phyloP scores from a whole-genome alignment of 768 basidiomycete species.

The Phaeotremella fagi region DNA sequence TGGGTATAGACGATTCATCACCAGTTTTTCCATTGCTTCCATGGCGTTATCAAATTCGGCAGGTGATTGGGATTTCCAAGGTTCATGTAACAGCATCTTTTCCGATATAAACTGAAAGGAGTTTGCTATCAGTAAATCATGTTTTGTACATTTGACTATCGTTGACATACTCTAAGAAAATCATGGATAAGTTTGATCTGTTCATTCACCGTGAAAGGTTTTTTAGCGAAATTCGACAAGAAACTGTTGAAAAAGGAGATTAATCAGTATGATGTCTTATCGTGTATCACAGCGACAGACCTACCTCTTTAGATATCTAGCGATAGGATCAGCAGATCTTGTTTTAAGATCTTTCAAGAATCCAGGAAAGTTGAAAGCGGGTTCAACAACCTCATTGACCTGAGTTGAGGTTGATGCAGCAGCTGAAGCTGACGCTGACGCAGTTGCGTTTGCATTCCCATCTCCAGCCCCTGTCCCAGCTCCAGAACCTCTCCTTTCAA shows the following conservation, averaged over 20 bases:
- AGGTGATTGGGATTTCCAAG: conserved; percentile 71
- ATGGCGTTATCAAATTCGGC: conserved; percentile 91
- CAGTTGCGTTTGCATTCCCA: too few species aligned
- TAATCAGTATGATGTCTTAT: not conserved
- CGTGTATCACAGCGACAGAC: conserved; percentile 44
- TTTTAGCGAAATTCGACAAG: conserved; percentile 84
- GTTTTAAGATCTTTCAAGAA: conserved; percentile 94
- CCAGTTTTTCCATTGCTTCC: conserved; percentile 99
- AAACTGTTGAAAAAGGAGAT: conserved; percentile 57
- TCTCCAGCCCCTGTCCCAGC: not conserved
- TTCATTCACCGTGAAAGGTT: conserved; percentile 84
- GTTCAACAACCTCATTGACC: conserved; percentile 11
- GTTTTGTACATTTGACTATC: not conserved
- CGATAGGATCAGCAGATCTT: conserved; percentile 81
- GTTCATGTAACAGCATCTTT: conserved; percentile 61
- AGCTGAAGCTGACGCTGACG: too few species aligned
- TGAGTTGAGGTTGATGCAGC: too few species aligned
- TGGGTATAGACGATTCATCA: conserved; percentile 96
- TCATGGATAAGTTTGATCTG: conserved; percentile 94
- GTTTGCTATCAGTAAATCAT: not conserved
- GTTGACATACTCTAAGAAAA: conserved; percentile 64
- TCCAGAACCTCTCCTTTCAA: not conserved
- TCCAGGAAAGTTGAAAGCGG: conserved; percentile 79
- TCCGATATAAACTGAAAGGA: conserved; percentile 79
- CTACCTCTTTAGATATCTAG: conserved; percentile 90